These are phyloP conservation scores for Aspergillus piperis DNA, from an alignment of 2,329 filamentous ascomycete species.

Conservation along the genomic window DNA sequence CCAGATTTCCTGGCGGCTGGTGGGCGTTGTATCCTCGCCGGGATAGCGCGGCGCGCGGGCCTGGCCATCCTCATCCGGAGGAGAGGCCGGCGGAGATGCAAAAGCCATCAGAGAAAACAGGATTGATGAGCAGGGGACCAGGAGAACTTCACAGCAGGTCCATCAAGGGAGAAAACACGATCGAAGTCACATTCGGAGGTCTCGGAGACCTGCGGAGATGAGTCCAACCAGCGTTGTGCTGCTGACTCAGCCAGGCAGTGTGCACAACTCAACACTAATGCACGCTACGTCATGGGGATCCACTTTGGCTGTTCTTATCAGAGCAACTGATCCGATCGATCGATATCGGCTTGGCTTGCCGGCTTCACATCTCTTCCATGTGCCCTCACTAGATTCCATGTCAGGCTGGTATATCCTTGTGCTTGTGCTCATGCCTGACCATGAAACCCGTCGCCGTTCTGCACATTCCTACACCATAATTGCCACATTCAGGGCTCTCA, in stretches of 20 bases:
- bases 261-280: conserved; percentile 1
- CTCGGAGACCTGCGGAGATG: neutral
- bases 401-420: neutral
- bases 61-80: conserved; percentile 22
- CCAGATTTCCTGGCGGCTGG: conserved; percentile 75
- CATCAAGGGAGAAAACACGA: neutral
- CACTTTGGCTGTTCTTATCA: neutral
- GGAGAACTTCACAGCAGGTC: neutral
- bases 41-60: conserved; percentile 60
- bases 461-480: too few relatives aligned
- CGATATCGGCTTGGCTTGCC: neutral
- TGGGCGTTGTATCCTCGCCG: conserved; percentile 82
- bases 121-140: neutral
- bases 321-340: neutral
- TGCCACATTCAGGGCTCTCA: too few relatives aligned
- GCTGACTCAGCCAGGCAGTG: neutral
- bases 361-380: neutral
- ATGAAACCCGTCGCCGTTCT: too few relatives aligned
- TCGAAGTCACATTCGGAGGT: neutral
- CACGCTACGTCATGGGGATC: neutral
- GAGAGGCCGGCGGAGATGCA: conserved; percentile 18
- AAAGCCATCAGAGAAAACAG: conserved; percentile 4
- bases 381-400: neutral
- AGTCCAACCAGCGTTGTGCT: neutral
- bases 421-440: neutral